Base-by-base conservation (phyloP, 1,284 basidiomycete species). In the Ganoderma lucidum region DNA sequence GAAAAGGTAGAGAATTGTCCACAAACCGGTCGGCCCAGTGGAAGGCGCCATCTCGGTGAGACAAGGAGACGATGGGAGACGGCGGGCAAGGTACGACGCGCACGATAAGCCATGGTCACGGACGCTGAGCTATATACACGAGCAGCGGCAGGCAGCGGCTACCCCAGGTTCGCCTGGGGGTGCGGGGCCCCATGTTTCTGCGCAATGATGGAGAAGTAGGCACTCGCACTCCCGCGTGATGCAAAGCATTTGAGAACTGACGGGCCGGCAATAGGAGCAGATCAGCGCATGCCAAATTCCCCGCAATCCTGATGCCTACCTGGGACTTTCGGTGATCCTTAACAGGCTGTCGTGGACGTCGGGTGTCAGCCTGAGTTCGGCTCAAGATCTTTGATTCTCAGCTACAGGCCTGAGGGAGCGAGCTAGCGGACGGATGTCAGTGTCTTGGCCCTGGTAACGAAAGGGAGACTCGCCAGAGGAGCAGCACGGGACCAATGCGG, bases 1-100 rank as follows among this genome's bases (percentile, higher is more conserved):
- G 19, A n/a, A 63, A 19, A n/a, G 12, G 19, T 32, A 30, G 3
- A 5, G 35, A 32, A 19, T 28, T 51, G 23, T 39, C n/a, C 37
- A 74, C 80, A 59, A 8, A 84, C 83, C 82, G 37, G 83, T 84
- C 35, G 81, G 80, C 75, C 81, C 81, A 45, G 70, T 61, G 58
- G 73, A 64, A 73, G 78, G 77, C 66, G 69, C 73, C 45, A 63
- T 63, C 35, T 64, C 44, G 35, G 48, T 23, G 23, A 23, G 19
- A 63, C 59, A 23, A 60, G 51, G 69, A 45, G 67, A 63, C 45
- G 65, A 45, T 60, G 62, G 32, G 68, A 58, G 68, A 65, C 58
- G 63, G n/a, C 64, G 65, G 63, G 64, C 60, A 58, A 48, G 64
- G 51, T 28, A 53, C 51, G 51, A 30, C 30, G 30, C 32, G 44